Conservation (phyloP, 1,284 basidiomycete species). For the Cutaneotrichosporon sp. region DNA sequence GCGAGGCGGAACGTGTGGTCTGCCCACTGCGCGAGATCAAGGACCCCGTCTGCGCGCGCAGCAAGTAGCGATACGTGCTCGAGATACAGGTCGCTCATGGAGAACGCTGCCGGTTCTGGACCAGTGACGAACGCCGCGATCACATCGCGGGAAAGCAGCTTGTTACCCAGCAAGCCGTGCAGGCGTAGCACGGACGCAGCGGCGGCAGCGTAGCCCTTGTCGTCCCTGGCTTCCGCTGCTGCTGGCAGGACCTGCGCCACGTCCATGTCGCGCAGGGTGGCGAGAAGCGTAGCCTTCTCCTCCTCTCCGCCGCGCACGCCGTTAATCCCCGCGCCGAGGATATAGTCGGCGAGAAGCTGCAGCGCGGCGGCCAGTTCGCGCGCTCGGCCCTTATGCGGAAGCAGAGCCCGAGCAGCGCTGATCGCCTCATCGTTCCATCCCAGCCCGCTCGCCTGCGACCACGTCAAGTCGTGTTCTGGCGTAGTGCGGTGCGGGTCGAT, state of each 20-base stretch:
- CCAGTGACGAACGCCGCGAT: no score
- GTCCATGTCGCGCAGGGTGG: constrained; percentile 10
- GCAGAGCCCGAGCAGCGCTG: constrained; percentile 11
- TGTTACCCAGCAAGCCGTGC: no score
- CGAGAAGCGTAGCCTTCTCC: constrained; percentile 48
- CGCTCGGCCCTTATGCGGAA: constrained; percentile 42
- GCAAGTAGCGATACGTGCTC: constrained; percentile 60
- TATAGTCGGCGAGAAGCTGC: constrained; percentile 53
- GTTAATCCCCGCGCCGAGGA: constrained; percentile 70
- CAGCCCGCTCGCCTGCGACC: constrained; percentile 76
- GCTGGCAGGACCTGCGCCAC: constrained; percentile 7
- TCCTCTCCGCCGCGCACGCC: constrained; percentile 59
- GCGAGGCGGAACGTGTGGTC: constrained; percentile 21
- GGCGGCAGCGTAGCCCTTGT: no score
- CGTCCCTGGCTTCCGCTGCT: no score
- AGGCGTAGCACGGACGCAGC: no score
- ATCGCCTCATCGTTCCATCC: constrained; percentile 64
- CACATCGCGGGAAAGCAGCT: no score
- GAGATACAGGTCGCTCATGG: constrained; percentile 27
- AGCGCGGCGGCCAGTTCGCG: constrained; percentile 44
- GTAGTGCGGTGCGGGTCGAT: constrained; percentile 82
- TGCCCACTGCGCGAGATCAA: constrained; percentile 15
- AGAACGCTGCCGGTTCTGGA: no score
- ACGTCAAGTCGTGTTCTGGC: constrained; percentile 78
- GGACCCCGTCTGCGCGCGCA: constrained; percentile 10